Evolutionary conservation across 139 green algal genomes (phyloP).

Genomic region (Microglena sp.): DNA sequence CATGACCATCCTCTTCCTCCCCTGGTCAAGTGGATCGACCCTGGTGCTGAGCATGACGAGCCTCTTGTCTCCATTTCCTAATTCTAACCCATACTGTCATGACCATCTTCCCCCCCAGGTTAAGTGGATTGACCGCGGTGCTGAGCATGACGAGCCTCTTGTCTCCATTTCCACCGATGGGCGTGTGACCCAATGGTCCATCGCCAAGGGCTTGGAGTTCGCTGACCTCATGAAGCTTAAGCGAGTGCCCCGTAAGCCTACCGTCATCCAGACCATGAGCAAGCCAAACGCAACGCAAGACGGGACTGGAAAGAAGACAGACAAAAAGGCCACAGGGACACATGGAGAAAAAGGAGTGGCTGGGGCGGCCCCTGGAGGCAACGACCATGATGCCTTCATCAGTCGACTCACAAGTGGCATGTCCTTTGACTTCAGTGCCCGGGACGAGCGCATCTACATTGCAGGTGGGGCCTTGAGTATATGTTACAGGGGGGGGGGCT

Average conservation of each 20-base stretch:
- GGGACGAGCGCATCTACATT: slow-evolving; percentile 60
- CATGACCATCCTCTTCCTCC: background rate
- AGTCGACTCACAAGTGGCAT: slow-evolving; percentile 60
- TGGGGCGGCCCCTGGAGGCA: slow-evolving; percentile 3
- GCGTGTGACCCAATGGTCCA: slow-evolving; percentile 68
- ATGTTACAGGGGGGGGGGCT: too few species aligned
- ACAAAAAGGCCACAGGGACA: too few species aligned
- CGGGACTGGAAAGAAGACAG: too few species aligned
- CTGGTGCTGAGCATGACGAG: slow-evolving; percentile 60
- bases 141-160: slow-evolving; percentile 64
- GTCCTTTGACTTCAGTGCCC: slow-evolving; percentile 68
- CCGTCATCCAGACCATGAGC: too few species aligned
- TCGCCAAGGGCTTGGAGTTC: slow-evolving; percentile 68
- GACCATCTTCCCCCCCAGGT: slow-evolving; percentile 27
- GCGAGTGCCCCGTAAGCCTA: slow-evolving; percentile 27
- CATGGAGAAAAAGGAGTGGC: background rate
- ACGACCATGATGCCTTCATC: slow-evolving; percentile 61
- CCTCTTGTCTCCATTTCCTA: slow-evolving; percentile 73
- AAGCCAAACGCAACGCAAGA: too few species aligned
- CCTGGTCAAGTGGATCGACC: slow-evolving; percentile 59
- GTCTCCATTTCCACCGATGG: slow-evolving; percentile 82
- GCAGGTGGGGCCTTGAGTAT: slow-evolving; percentile 18
- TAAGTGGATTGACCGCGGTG: slow-evolving; percentile 55
- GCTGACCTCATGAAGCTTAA: slow-evolving; percentile 77
- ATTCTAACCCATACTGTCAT: too few species aligned